These are phyloP conservation scores for Russula abietina DNA, from an alignment of 768 basidiomycete genomes.

Conservation along the genomic window DNA sequence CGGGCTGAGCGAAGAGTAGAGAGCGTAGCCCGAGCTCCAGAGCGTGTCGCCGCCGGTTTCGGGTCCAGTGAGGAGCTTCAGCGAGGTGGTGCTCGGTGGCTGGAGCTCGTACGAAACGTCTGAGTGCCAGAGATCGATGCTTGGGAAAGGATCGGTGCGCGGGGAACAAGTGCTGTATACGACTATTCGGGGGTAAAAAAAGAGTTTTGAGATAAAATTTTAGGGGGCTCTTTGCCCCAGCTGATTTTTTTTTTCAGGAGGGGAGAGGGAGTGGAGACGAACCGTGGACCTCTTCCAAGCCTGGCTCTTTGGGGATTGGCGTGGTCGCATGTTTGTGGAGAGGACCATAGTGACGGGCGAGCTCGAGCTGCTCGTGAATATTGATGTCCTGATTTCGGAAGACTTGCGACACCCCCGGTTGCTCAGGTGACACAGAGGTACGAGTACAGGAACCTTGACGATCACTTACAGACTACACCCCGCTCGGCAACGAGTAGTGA, in stretches of 20 bases:
- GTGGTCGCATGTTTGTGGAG: slow-evolving; percentile 83
- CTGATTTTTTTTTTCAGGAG: too few species aligned
- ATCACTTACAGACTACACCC: slow-evolving; percentile 62
- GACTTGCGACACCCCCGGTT: slow-evolving; percentile 41
- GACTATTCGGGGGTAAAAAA: slow-evolving; percentile 36
- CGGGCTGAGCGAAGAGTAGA: slow-evolving; percentile 52
- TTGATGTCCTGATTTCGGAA: slow-evolving; percentile 69
- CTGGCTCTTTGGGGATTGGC: slow-evolving; percentile 60
- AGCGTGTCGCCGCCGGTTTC: slow-evolving; percentile 43
- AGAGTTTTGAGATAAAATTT: background rate
- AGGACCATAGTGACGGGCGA: slow-evolving; percentile 65
- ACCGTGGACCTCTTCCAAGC: slow-evolving; percentile 74
- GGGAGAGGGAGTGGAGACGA: slow-evolving; percentile 23
- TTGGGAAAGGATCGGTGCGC: slow-evolving; percentile 62
- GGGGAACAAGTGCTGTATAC: slow-evolving; percentile 64
- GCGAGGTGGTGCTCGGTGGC: slow-evolving; percentile 72
- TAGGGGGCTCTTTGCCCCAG: slow-evolving; percentile 9
- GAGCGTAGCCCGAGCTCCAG: slow-evolving; percentile 41
- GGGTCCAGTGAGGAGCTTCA: slow-evolving; percentile 66
- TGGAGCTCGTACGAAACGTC: slow-evolving; percentile 81
- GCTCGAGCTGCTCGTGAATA: slow-evolving; percentile 63
- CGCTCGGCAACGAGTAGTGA: slow-evolving; percentile 71
- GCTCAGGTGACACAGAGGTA: background rate
- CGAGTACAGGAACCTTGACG: too few species aligned
- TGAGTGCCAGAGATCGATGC: slow-evolving; percentile 74